Evolutionary conservation across 352 stramenopile genomes (phyloP), one percentile per base, ranked within the genome.

Genomic region (Phytophthora sansomeana): DNA sequence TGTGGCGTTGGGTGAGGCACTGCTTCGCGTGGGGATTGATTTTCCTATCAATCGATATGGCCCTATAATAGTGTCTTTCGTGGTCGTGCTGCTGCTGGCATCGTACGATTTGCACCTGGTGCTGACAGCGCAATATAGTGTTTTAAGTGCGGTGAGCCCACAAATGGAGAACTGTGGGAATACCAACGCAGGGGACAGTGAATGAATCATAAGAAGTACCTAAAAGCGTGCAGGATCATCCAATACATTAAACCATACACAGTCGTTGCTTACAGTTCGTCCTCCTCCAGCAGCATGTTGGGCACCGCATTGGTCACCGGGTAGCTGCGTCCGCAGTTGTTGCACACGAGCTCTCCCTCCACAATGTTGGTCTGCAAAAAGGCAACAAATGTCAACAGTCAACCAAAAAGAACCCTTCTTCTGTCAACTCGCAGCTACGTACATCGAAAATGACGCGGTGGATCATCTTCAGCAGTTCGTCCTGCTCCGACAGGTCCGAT

Each of bases 261-360:
- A 49, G 5, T 42, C 33, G 32, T 54, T 54, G 52, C 50, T 75
- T 83, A 95, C 57, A 95, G 78, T 77, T 95, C 87, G 64, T 95
- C 87, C 63, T 95, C 87, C 65, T 95, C 84, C 8, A 95, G 72
- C 48, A 93, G 74, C 85, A 95, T 92, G 69, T 95, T 95, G 55
- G 87, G 87, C 63, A 95, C 83, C 17, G 85, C 87, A 53, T 93
- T 89, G 41, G 76, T 82, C 61, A 95, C 78, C 16, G 83, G 69
- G 72, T 95, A 95, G 67, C 77, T 84, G 46, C 87, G 83, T 54
- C 78, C 80, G 67, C 87, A 95, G 72, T 95, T 92, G 72, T 90
- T 93, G 78, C 87, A 95, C 26, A 95, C 50, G 14, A 95, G 73
- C 39, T 95, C 87, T 42, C 87, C 87, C 60, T 95, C 85, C 50